Evolutionary conservation across 768 basidiomycete genomes (phyloP).

Genomic region (Termitomyces eurrhizus): DNA sequence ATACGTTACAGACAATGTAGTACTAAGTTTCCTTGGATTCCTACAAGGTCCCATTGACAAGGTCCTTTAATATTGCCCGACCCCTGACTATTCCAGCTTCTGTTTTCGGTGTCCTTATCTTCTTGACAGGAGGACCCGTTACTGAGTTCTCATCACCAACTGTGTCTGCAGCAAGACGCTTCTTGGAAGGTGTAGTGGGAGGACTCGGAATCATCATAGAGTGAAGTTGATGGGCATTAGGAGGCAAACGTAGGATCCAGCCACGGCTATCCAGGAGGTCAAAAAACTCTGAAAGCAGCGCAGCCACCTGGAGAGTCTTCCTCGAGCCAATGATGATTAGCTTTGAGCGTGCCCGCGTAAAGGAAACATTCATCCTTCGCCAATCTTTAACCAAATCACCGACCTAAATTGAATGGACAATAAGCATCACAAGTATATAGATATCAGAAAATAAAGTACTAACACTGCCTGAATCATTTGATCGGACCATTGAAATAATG

Average conservation of each 20-base stretch:
- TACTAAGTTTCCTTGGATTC: no score
- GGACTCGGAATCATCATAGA: conserved; percentile 16
- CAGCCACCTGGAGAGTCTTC: conserved; percentile 59
- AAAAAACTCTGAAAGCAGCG: conserved; percentile 74
- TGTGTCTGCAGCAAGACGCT: conserved; percentile 26
- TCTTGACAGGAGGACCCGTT: conserved; percentile 31
- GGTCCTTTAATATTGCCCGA: conserved; percentile 57
- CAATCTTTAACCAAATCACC: conserved; percentile 95
- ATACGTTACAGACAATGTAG: no score
- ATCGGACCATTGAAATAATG: conserved; percentile 88
- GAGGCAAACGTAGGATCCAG: conserved; percentile 68
- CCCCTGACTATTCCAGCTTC: conserved; percentile 47
- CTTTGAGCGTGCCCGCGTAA: conserved; percentile 90
- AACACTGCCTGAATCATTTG: conserved; percentile 75
- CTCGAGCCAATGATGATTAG: conserved; percentile 88
- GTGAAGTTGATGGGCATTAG: conserved; percentile 53
- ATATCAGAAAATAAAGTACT: conserved; percentile 23
- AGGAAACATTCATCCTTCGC: conserved; percentile 94
- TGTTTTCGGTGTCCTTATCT: conserved; percentile 22
- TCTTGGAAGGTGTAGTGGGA: conserved; percentile 8
- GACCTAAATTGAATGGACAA: conserved; percentile 42
- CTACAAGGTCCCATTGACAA: conserved; percentile 20
- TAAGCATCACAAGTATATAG: background rate
- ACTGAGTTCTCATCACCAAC: conserved; percentile 1
- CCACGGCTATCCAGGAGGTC: conserved; percentile 61